These are phyloP conservation scores for Jaltomata sinuosa DNA, from an alignment of 257 asterid genomes.

Conservation along the genomic window DNA sequence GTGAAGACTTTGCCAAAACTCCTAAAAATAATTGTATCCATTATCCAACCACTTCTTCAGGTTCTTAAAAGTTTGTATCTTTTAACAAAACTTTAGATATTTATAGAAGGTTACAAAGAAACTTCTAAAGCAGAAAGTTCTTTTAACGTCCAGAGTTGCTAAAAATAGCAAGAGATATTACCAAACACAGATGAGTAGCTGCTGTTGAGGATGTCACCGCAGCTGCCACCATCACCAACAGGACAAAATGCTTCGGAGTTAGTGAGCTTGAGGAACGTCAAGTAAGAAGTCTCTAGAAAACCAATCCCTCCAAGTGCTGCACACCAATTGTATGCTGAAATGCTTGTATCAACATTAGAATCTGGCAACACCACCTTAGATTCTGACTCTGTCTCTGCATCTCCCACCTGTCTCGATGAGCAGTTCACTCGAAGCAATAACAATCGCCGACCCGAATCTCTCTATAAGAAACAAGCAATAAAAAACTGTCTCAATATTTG, in stretches of 20 bases:
- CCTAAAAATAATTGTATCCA: background rate
- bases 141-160: background rate
- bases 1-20: background rate
- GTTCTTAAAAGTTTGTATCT: background rate
- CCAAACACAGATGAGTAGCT: conserved; percentile 70
- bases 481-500: background rate
- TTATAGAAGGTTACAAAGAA: background rate
- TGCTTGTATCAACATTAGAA: conserved; percentile 10
- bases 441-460: conserved; percentile 23
- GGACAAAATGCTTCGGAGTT: conserved; percentile 84
- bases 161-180: conserved; percentile 12
- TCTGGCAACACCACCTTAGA: conserved; percentile 23
- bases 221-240: conserved; percentile 47
- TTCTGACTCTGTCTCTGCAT: conserved; percentile 27
- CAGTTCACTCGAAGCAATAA: conserved; percentile 45
- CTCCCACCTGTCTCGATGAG: conserved; percentile 38
- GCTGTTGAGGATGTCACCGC: conserved; percentile 69
- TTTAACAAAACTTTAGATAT: background rate
- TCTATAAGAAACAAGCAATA: conserved; percentile 23
- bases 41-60: background rate
- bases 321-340: conserved; percentile 53
- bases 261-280: conserved; percentile 70
- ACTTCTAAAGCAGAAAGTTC: background rate
- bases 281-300: conserved; percentile 75
- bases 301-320: conserved; percentile 81